phyloP scores from a whole-genome alignment of 2,329 filamentous ascomycete species.

The Aspergillus fischeri region DNA sequence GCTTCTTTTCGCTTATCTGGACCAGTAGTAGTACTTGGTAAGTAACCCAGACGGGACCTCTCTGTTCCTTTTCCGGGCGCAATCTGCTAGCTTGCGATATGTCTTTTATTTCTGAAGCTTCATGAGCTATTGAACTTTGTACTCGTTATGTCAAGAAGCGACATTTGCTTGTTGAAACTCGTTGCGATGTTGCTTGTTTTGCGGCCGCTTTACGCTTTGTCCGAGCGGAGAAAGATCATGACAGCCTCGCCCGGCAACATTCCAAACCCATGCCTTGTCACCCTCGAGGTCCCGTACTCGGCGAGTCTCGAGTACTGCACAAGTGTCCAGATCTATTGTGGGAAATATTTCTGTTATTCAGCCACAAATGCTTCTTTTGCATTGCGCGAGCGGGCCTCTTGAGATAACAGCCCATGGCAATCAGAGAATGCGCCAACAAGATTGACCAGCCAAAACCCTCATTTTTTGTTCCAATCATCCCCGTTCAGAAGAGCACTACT shows the following conservation, averaged over 20 bases:
- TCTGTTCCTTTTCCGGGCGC: slow-evolving; percentile 15
- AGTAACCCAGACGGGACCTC: slow-evolving; percentile 15
- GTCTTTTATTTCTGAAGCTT: neutral
- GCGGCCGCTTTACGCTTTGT: neutral
- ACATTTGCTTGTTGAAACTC: neutral
- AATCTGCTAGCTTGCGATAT: slow-evolving; percentile 10
- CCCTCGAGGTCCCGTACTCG: neutral
- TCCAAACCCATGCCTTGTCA: neutral
- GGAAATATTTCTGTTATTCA: neutral
- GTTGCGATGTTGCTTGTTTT: neutral
- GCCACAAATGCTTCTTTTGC: neutral
- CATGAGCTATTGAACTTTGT: neutral
- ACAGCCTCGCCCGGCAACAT: neutral
- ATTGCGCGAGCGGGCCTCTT: neutral
- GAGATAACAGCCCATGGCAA: neutral
- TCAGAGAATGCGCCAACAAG: neutral
- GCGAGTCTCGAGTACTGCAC: neutral
- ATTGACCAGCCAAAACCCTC: neutral
- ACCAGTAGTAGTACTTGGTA: slow-evolving; percentile 16
- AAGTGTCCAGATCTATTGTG: neutral
- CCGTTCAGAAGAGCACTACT: neutral
- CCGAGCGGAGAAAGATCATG: neutral
- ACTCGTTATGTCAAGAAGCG: neutral
- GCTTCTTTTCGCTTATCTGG: slow-evolving; percentile 22
- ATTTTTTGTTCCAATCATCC: neutral